phyloP scores from a whole-genome alignment of 306 rosid genomes.

The Begonia masoniana region DNA sequence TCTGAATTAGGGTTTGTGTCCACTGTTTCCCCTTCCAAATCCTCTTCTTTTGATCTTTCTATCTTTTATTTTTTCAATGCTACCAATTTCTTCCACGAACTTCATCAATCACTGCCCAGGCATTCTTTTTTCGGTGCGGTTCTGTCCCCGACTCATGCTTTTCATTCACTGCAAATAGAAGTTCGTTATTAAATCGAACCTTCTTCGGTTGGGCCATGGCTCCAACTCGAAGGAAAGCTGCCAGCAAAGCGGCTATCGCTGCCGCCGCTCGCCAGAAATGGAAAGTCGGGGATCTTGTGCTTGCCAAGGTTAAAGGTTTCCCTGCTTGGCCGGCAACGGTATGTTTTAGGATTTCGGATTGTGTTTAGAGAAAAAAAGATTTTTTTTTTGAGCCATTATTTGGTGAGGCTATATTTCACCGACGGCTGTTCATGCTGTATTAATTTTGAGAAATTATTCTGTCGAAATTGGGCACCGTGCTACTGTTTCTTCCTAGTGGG shows the following conservation, averaged over 20 bases:
- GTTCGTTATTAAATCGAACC: conserved; percentile 24
- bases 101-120: conserved; percentile 11
- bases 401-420: too few species aligned
- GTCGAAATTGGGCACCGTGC: too few species aligned
- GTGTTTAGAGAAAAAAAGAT: too few species aligned
- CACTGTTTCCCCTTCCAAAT: neutral
- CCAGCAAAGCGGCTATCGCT: conserved; percentile 58
- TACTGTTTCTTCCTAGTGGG: too few species aligned
- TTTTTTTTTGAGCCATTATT: too few species aligned
- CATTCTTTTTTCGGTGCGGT: conserved; percentile 38
- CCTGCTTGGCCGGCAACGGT: conserved; percentile 99
- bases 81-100: conserved; percentile 26
- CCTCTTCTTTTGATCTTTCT: neutral
- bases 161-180: conserved; percentile 27
- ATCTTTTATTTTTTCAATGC: conserved; percentile 41
- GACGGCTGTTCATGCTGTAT: too few species aligned
- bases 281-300: conserved; percentile 96
- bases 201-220: conserved; percentile 33
- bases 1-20: conserved; percentile 14
- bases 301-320: conserved; percentile 88
- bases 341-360: conserved; percentile 5
- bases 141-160: conserved; percentile 10
- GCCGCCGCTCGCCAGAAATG: conserved; percentile 85
- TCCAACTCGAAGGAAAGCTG: conserved; percentile 71
- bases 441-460: too few species aligned